Evolutionary conservation across 208 protist genomes (phyloP).

Genomic region (Wallacemonas collosoma): DNA sequence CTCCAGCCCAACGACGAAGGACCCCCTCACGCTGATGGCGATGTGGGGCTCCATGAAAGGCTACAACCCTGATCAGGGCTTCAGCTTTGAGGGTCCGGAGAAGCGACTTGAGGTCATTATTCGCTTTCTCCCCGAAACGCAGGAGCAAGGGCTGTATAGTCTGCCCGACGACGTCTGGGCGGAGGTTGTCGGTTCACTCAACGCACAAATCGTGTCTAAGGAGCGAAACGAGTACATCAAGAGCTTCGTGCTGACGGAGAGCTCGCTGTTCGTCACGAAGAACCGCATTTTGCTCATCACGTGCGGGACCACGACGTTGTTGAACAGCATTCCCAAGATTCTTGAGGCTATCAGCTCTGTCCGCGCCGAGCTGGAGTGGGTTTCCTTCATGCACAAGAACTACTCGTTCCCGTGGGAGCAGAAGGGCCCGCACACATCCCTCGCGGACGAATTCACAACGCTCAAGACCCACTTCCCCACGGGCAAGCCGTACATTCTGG

Average conservation of each 20-base stretch:
- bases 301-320: conserved; percentile 93
- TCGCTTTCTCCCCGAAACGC: conserved; percentile 63
- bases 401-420: conserved; percentile 93
- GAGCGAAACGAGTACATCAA: conserved; percentile 85
- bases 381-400: conserved; percentile 94
- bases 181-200: conserved; percentile 67
- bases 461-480: conserved; percentile 83
- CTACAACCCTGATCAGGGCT: conserved; percentile 73
- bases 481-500: conserved; percentile 89
- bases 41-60: conserved; percentile 87
- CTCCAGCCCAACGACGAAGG: conserved; percentile 51
- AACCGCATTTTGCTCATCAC: conserved; percentile 93
- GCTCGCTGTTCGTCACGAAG: conserved; percentile 93
- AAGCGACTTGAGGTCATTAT: conserved; percentile 91
- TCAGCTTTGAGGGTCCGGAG: conserved; percentile 93
- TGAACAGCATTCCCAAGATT: conserved; percentile 86
- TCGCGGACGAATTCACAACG: conserved; percentile 76
- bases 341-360: conserved; percentile 79
- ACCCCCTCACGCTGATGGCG: conserved; percentile 86
- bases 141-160: conserved; percentile 65
- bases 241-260: conserved; percentile 94
- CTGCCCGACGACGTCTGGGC: conserved; percentile 74
- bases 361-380: conserved; percentile 84
- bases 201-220: conserved; percentile 87
- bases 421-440: conserved; percentile 81